Conservation (phyloP, 768 basidiomycete genomes). For the Xerocomellus amylosporus region DNA sequence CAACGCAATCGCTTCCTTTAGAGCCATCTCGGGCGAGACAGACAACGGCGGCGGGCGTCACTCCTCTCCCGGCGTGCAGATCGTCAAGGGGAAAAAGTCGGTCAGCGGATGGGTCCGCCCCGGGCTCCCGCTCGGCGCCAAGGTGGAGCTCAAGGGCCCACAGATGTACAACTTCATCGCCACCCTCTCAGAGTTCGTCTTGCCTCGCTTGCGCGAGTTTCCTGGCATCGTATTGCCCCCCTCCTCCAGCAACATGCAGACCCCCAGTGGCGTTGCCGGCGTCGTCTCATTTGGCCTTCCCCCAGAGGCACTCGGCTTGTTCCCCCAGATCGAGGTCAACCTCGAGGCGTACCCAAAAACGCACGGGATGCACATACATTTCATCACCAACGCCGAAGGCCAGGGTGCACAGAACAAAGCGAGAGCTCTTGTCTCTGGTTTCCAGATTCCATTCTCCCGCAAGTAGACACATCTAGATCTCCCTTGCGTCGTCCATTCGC, state of each 20-base stretch:
- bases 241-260: conserved; percentile 62
- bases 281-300: conserved; percentile 89
- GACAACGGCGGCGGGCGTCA: conserved; percentile 68
- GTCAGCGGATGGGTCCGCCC: conserved; percentile 82
- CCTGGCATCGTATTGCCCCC: conserved; percentile 78
- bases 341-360: conserved; percentile 81
- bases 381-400: conserved; percentile 84
- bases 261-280: conserved; percentile 76
- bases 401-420: conserved; percentile 89
- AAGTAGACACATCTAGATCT: conserved; percentile 21
- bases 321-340: conserved; percentile 96
- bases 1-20: conserved; percentile 82
- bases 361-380: conserved; percentile 93
- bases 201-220: conserved; percentile 93
- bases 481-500: neutral
- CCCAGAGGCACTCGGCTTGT: conserved; percentile 80
- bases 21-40: conserved; percentile 84
- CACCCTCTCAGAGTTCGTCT: conserved; percentile 86
- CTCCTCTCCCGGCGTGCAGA: conserved; percentile 71
- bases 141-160: conserved; percentile 86
- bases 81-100: conserved; percentile 66
- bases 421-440: conserved; percentile 82
- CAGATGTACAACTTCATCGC: conserved; percentile 95
- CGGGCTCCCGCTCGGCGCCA: conserved; percentile 79
- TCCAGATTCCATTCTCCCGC: conserved; percentile 84